These are phyloP conservation scores for Trichoderma hamatum DNA, from an alignment of 2,329 filamentous ascomycete species.

Conservation along the genomic window DNA sequence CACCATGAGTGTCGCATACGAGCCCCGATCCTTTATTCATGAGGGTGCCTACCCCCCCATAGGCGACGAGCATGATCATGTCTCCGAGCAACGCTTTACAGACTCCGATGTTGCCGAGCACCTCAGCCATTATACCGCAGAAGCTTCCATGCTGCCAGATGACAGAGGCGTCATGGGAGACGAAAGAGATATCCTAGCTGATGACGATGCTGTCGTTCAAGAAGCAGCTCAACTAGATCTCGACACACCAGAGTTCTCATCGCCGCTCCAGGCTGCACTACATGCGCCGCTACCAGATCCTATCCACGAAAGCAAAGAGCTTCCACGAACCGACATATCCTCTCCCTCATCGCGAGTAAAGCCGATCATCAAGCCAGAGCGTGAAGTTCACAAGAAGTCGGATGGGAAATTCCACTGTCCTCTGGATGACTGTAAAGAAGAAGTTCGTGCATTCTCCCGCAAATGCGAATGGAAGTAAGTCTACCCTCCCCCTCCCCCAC, in stretches of 20 bases:
- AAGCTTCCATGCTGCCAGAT: constrained; percentile 44
- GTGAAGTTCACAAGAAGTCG: constrained; percentile 61
- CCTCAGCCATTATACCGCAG: constrained; percentile 48
- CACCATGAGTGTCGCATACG: constrained; percentile 57
- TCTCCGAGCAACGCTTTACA: constrained; percentile 46
- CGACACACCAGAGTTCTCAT: constrained; percentile 38
- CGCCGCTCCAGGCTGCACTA: constrained; percentile 40
- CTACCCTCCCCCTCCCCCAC: background rate
- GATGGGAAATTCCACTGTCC: constrained; percentile 80
- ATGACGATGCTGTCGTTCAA: constrained; percentile 45
- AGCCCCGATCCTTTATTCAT: constrained; percentile 53
- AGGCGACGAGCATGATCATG: constrained; percentile 49
- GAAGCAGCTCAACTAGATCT: constrained; percentile 47
- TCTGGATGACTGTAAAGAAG: constrained; percentile 67
- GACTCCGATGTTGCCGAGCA: constrained; percentile 49
- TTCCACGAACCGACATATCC: constrained; percentile 40
- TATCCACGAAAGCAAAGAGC: constrained; percentile 42
- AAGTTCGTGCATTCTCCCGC: constrained; percentile 68
- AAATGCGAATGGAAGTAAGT: constrained; percentile 95
- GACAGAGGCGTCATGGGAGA: constrained; percentile 44
- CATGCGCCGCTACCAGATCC: constrained; percentile 40
- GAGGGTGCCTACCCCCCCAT: constrained; percentile 53
- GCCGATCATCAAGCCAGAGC: constrained; percentile 61
- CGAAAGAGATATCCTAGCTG: constrained; percentile 42
- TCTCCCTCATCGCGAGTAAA: constrained; percentile 49